A percentile compares a stretch with the other conserved stretches of the same genome.
Evolutionary conservation across 768 basidiomycete genomes (phyloP).

Genomic region (Kwoniella bestiolae): DNA sequence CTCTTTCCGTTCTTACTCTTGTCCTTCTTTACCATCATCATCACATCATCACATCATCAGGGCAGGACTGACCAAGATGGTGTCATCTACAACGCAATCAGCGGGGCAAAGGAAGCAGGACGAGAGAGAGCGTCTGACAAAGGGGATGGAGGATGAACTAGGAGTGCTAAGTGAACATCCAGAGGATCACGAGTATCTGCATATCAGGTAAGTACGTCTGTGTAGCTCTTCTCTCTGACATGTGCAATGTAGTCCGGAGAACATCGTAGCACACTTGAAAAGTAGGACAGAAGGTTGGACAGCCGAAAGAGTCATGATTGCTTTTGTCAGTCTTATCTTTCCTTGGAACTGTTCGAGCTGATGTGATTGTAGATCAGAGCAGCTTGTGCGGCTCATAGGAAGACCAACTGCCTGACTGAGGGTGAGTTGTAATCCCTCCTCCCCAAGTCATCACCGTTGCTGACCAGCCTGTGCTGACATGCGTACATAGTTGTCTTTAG

Average conservation of each 20-base stretch:
- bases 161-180: conserved; percentile 35
- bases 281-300: conserved; percentile 48
- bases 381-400: conserved; percentile 65
- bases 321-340: conserved; percentile 34
- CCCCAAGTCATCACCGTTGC: too few relatives aligned
- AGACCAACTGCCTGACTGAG: conserved; percentile 80
- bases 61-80: not conserved
- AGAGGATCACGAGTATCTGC: conserved; percentile 28
- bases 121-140: conserved; percentile 30
- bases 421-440: conserved; percentile 59
- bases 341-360: too few relatives aligned
- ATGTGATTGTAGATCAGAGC: conserved; percentile 61
- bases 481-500: conserved; percentile 68
- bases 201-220: conserved; percentile 4
- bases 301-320: conserved; percentile 60
- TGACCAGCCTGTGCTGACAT: too few relatives aligned
- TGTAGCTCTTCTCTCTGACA: not conserved
- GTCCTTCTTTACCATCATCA: not conserved
- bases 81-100: not conserved
- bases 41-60: not conserved
- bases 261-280: conserved; percentile 46
- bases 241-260: conserved; percentile 21
- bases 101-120: conserved; percentile 23
- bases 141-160: conserved; percentile 37
- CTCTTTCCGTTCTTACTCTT: too few relatives aligned